Evolutionary conservation across 306 rosid species (phyloP).

Genomic region (apple (Malus domestica)): DNA sequence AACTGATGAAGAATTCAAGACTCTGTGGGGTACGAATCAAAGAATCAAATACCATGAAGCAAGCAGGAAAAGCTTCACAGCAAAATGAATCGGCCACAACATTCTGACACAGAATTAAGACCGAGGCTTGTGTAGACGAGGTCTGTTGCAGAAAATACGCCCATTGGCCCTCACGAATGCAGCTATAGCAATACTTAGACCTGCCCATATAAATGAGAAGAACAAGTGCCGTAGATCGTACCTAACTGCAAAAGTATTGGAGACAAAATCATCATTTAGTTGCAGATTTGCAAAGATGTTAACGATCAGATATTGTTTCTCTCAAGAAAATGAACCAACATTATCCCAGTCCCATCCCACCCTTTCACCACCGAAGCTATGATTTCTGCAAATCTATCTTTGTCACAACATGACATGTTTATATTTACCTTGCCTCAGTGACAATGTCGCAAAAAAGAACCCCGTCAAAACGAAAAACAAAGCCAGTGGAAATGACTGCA

Average conservation of each 20-base stretch:
- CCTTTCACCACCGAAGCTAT: not conserved
- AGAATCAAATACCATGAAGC: slow-evolving; percentile 26
- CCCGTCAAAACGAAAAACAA: slow-evolving; percentile 62
- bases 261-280: slow-evolving; percentile 1
- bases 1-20: slow-evolving; percentile 21
- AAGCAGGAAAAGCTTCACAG: slow-evolving; percentile 8
- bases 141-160: slow-evolving; percentile 87
- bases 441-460: slow-evolving; percentile 71
- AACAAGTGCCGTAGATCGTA: slow-evolving; percentile 74
- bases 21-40: slow-evolving; percentile 19
- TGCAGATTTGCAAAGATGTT: not conserved
- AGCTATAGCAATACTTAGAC: slow-evolving; percentile 66
- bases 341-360: not conserved
- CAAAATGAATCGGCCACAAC: slow-evolving; percentile 16
- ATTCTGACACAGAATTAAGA: slow-evolving; percentile 20
- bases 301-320: not conserved
- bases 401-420: not conserved
- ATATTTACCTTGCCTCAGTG: slow-evolving; percentile 76
- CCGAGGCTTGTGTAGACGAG: slow-evolving; percentile 70
- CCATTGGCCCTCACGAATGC: slow-evolving; percentile 87
- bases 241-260: slow-evolving; percentile 42
- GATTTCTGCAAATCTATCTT: not conserved
- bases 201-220: slow-evolving; percentile 81
- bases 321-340: not conserved
- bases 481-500: slow-evolving; percentile 91